phyloP scores from a whole-genome alignment of 495 filamentous ascomycete species.

The Hypoxylon intermedium region DNA sequence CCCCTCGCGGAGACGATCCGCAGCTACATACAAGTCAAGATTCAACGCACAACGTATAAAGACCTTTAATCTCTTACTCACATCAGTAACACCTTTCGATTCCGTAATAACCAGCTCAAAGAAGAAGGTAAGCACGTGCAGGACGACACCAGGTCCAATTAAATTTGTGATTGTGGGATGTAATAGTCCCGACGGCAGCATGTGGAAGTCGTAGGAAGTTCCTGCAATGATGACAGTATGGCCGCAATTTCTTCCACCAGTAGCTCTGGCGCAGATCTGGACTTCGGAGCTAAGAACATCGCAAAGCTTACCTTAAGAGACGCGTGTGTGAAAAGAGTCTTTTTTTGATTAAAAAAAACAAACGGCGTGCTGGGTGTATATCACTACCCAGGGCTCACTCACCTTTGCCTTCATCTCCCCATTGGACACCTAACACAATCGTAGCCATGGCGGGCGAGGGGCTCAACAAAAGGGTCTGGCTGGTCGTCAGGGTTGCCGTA shows the following conservation, averaged over 20 bases:
- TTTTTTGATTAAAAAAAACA: neutral
- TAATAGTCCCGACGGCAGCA: conserved; percentile 71
- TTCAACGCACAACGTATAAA: conserved; percentile 83
- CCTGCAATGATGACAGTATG: conserved; percentile 24
- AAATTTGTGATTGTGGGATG: conserved; percentile 80
- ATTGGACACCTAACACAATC: conserved; percentile 32
- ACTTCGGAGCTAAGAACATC: conserved; percentile 32
- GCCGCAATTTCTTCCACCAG: conserved; percentile 30
- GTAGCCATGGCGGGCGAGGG: conserved; percentile 33
- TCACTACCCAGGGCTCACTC: conserved; percentile 4
- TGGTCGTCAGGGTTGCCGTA: too few species aligned
- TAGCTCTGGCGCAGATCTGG: conserved; percentile 32
- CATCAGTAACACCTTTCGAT: conserved; percentile 71
- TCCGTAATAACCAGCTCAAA: conserved; percentile 77
- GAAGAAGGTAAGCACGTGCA: conserved; percentile 79
- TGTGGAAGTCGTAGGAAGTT: conserved; percentile 53
- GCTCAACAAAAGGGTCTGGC: too few species aligned
- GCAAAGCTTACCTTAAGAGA: conserved; percentile 30
- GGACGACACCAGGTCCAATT: conserved; percentile 83
- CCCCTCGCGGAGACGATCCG: conserved; percentile 82
- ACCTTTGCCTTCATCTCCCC: conserved; percentile 38
- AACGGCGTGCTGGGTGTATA: neutral
- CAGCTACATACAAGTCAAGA: conserved; percentile 80
- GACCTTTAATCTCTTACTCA: conserved; percentile 74
- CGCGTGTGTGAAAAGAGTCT: conserved; percentile 2